phyloP scores from a whole-genome alignment of 2,329 filamentous ascomycete genomes.

The Cercospora brassicicola region DNA sequence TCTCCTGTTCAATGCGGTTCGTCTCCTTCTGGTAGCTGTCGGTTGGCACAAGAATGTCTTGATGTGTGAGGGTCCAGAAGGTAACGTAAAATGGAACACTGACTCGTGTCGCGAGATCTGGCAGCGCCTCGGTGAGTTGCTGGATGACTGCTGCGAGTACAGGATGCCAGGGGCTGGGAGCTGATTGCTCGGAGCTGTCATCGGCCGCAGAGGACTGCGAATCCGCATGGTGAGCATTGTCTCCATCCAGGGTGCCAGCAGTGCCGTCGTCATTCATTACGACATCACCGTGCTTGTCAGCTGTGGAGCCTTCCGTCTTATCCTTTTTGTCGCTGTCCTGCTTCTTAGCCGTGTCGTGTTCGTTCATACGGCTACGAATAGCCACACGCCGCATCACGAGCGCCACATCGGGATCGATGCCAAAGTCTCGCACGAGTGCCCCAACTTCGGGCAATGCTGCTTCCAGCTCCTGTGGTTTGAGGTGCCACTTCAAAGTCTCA shows the following conservation, averaged over 20 bases:
- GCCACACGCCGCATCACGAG: conserved; percentile 80
- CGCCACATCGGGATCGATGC: conserved; percentile 75
- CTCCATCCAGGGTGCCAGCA: conserved; percentile 7
- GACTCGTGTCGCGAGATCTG: conserved; percentile 67
- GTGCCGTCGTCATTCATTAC: conserved; percentile 35
- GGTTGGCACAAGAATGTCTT: conserved; percentile 75
- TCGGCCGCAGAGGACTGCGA: background rate
- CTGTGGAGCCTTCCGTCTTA: conserved; percentile 20
- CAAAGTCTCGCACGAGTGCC: conserved; percentile 73
- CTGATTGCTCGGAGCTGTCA: conserved; percentile 9
- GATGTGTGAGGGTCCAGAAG: conserved; percentile 87
- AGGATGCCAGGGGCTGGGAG: conserved; percentile 57
- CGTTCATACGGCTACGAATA: conserved; percentile 65
- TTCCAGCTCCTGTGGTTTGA: conserved; percentile 75
- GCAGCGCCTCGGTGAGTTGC: conserved; percentile 61
- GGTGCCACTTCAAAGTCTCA: conserved; percentile 79
- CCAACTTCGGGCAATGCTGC: conserved; percentile 71
- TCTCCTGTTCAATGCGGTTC: conserved; percentile 65
- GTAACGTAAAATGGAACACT: conserved; percentile 80
- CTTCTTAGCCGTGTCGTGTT: conserved; percentile 42
- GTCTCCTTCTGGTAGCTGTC: conserved; percentile 77
- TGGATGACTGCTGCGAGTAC: conserved; percentile 73
- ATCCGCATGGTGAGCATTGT: background rate
- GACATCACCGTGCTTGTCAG: conserved; percentile 56
- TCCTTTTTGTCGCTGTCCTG: conserved; percentile 37